Percentiles rank a stretch among this genome's conserved stretches.
These are phyloP conservation scores for Yamadazyma insecticola DNA, from an alignment of 805 yeast species.

Conservation along the genomic window DNA sequence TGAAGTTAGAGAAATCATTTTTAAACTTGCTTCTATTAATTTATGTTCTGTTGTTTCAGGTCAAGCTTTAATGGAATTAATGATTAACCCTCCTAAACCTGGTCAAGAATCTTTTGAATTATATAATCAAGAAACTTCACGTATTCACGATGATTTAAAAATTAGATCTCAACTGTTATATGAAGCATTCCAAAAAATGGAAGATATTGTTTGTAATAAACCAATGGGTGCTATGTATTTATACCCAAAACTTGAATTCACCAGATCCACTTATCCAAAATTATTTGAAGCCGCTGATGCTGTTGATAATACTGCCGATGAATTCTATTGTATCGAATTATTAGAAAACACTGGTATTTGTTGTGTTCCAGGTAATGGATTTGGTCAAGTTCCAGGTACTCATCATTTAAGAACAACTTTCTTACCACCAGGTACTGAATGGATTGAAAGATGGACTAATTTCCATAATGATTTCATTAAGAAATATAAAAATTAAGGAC, in stretches of 20 bases:
- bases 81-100: conserved; percentile 83
- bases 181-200: conserved; percentile 69
- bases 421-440: conserved; percentile 89
- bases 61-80: conserved; percentile 86
- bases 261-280: conserved; percentile 39
- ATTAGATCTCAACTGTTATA: conserved; percentile 62
- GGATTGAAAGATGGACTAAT: conserved; percentile 72
- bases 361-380: conserved; percentile 96
- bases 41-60: conserved; percentile 94
- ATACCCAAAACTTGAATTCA: conserved; percentile 74
- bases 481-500: conserved; percentile 35
- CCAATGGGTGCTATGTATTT: conserved; percentile 99
- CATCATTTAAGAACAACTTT: conserved; percentile 95
- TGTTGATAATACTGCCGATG: conserved; percentile 66
- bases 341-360: conserved; percentile 91
- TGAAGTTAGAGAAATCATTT: conserved; percentile 64
- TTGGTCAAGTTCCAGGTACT: conserved; percentile 88
- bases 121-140: conserved; percentile 57
- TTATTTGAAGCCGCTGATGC: conserved; percentile 60
- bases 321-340: conserved; percentile 79
- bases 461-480: conserved; percentile 75
- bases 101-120: conserved; percentile 73
- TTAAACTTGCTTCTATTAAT: conserved; percentile 86
- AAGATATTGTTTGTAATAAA: conserved; percentile 77
- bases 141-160: conserved; percentile 59